Evolutionary conservation across 2,329 filamentous ascomycete genomes (phyloP), one percentile per base, ranked within the genome.

Genomic region (Colletotrichum liriopes): DNA sequence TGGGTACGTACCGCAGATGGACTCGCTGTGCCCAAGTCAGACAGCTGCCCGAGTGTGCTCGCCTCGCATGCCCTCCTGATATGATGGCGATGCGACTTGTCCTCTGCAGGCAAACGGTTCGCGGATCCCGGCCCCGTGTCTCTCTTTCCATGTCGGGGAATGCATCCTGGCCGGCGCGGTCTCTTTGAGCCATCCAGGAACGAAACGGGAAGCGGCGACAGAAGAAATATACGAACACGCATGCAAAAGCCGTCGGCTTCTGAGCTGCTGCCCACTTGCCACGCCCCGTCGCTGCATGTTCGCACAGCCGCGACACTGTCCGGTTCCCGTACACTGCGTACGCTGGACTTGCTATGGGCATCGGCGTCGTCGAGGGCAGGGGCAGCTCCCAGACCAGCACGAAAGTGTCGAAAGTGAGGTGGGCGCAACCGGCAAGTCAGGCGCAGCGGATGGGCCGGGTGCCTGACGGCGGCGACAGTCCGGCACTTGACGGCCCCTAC

Each of bases 151-250:
- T 59, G 18, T 12, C 8, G 23, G 41, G 69, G 65, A 69, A 72
- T 69, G 52, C 63, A 65, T 56, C 32, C 39, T 41, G 47, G 39
- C 12, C 23, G 55, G 49, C 41, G 37, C 69, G 23, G 41, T 39
- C 32, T 47, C n/a, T 54, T 43, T 54, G 43, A 69, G 65, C 64
- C 69, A 64, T 49, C 54, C 45, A 39, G 14, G 59, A 58, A 65
- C 59, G 59, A 63, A 72, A 37, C 52, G 32, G 45, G 45, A 71
- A 58, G 51, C 68, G 18, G 56, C 41, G 43, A 68, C 23, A 59
- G 32, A 12, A 43, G 47, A 51, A 56, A 58, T 29, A 59, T 47
- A 54, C 47, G 32, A 45, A 32, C 55, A 49, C 47, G 14, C 14
- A 55, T 32, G 51, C 55, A 18, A 16, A 35, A 18, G 26, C 37